Base-by-base conservation (phyloP, 495 filamentous ascomycete species). In the Penicillium turbatum region DNA sequence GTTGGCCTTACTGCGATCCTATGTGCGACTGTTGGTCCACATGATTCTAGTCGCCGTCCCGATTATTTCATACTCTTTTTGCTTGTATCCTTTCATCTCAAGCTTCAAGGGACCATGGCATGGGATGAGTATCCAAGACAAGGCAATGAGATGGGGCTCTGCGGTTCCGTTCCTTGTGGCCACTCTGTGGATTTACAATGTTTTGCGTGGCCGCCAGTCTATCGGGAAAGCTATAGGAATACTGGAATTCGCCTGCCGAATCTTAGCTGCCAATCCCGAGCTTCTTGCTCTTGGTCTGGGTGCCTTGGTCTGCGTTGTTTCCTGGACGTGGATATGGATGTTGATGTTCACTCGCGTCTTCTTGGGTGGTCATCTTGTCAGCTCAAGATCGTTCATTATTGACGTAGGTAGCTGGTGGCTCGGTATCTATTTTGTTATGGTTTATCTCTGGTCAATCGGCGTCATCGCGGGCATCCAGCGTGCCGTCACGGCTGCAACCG, bases 261-360 rank as follows among this genome's bases (percentile, higher is more conserved):
- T 98, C 40, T 79, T 98, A 13, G 82, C 87, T 11, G 84, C 88
- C 10, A 93, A 93, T 62, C 85, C 92, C 19, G 86, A 87, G 16
- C 75, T 98, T 21, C 73, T 97, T n/a, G 67, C 85, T 3, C 78
- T 97, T 27, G 92, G 92, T 16, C 82, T 97, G 56, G 85, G 73
- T 29, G 87, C 85, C 24, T 80, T 98, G n/a, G 78, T 74, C 9
- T 74, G 79, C 31, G 84, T 95, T 37, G 85, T 95, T 9, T 72
- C 81, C 7, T 97, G 92, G 88, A 96, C 90, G 2, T 98, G 93
- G 93, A 60, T 87, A 9, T 98, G 93, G 93, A 82, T 97, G 65
- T 81, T 84, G 60, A 97, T 97, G 93, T 98, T 98, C 69, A 93
- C 90, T 2, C 80, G 91, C 24, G 83, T 97, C 39, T 98, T 98